Conservation (phyloP, 768 basidiomycete species). For the Epithele typhae region DNA sequence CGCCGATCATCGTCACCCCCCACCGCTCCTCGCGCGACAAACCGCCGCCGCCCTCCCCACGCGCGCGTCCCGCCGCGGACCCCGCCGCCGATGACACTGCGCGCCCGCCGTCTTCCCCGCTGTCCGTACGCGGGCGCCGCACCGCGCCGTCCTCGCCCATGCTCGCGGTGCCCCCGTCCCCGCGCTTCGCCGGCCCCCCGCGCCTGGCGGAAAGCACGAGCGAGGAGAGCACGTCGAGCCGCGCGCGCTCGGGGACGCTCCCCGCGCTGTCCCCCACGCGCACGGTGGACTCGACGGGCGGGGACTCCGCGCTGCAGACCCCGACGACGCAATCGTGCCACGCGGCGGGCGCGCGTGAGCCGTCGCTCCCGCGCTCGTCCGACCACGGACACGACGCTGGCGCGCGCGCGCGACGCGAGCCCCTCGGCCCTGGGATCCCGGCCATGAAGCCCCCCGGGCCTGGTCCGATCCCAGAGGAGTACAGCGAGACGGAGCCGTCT, state of each 20-base stretch:
- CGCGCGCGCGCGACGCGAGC: not conserved
- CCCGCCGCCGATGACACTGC: not conserved
- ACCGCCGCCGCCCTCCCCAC: not conserved
- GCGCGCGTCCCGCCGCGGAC: not conserved
- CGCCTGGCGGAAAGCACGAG: constrained; percentile 3
- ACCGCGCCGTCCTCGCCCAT: not conserved
- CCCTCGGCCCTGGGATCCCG: not conserved
- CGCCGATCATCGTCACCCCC: constrained; percentile 12
- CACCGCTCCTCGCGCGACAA: constrained; percentile 1
- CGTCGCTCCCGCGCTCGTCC: constrained; percentile 11
- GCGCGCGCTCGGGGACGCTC: constrained; percentile 5
- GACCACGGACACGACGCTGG: constrained; percentile 5
- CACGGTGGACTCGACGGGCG: constrained; percentile 16
- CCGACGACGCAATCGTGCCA: constrained; percentile 15
- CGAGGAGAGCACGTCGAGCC: not conserved
- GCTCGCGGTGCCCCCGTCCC: not conserved
- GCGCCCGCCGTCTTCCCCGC: not conserved
- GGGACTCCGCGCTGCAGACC: constrained; percentile 18
- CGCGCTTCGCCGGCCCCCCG: constrained; percentile 4
- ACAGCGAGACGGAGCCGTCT: constrained; percentile 7
- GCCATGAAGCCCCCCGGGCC: not conserved
- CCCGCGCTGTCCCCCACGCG: constrained; percentile 25
- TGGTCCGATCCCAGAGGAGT: constrained; percentile 12
- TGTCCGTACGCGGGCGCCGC: not conserved
- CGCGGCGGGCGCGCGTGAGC: constrained; percentile 1